Evolutionary conservation across 2,329 filamentous ascomycete genomes (phyloP).

Genomic region (Fusarium cyanostomum): DNA sequence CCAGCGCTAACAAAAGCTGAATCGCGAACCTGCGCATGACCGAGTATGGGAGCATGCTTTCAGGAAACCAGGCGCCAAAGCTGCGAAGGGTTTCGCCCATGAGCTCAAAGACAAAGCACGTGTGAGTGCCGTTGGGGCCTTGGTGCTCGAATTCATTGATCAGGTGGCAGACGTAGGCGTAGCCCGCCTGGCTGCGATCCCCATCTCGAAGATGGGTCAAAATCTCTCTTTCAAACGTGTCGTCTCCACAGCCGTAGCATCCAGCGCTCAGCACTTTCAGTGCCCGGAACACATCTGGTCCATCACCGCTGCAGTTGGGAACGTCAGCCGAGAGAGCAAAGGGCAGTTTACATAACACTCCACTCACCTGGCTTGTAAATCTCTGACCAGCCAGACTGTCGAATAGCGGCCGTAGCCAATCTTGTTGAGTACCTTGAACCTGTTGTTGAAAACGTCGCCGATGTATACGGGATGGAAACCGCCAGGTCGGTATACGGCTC

Average conservation of each 20-base stretch:
- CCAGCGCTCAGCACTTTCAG: conserved; percentile 43
- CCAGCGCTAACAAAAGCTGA: conserved; percentile 30
- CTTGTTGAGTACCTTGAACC: conserved; percentile 27
- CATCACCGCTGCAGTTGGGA: background rate
- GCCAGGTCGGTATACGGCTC: conserved; percentile 6
- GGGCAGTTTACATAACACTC: too few relatives aligned
- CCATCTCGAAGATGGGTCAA: conserved; percentile 22
- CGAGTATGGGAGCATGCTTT: conserved; percentile 15
- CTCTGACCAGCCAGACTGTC: conserved; percentile 30
- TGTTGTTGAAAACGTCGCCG: conserved; percentile 17
- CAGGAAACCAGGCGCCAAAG: conserved; percentile 26
- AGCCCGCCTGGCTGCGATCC: background rate
- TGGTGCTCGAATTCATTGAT: conserved; percentile 41
- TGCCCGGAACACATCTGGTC: conserved; percentile 24
- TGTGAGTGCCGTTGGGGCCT: conserved; percentile 46
- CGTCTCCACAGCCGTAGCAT: conserved; percentile 11
- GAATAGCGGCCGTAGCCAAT: conserved; percentile 33
- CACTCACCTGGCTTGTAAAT: conserved; percentile 9
- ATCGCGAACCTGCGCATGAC: conserved; percentile 28
- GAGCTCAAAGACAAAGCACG: conserved; percentile 44
- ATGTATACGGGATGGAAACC: conserved; percentile 32
- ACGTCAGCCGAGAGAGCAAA: background rate
- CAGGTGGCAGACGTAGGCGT: conserved; percentile 23
- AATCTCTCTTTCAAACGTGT: conserved; percentile 34
- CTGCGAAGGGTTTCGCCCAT: conserved; percentile 42